These are phyloP conservation scores for Trichomonascus vanleenenianus DNA, from an alignment of 805 yeast genomes.

Conservation along the genomic window DNA sequence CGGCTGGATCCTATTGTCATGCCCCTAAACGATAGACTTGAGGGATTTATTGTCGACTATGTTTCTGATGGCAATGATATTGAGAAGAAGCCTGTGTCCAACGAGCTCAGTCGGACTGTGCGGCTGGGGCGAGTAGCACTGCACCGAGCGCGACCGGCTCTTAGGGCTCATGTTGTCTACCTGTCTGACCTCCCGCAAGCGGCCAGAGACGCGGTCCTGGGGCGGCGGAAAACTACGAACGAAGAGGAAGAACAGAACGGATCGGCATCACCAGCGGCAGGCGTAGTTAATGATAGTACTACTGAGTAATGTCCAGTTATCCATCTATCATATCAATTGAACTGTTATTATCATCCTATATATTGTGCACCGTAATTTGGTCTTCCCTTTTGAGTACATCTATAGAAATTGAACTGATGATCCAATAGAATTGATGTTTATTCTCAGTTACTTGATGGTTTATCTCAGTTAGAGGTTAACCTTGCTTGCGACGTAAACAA, in stretches of 20 bases:
- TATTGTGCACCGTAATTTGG: background rate
- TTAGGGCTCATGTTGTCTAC: background rate
- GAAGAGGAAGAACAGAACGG: background rate
- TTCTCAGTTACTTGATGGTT: too few relatives aligned
- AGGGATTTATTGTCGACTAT: slow-evolving; percentile 35
- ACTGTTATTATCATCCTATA: background rate
- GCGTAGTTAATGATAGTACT: background rate
- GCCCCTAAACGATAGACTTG: slow-evolving; percentile 53
- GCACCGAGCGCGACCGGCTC: background rate
- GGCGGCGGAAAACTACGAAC: background rate
- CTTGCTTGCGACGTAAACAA: too few relatives aligned
- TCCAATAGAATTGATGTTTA: background rate
- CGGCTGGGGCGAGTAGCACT: slow-evolving; percentile 35
- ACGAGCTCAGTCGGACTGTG: slow-evolving; percentile 50
- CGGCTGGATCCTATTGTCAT: slow-evolving; percentile 52
- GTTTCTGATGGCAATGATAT: slow-evolving; percentile 38
- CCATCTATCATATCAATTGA: background rate
- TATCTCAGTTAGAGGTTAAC: too few relatives aligned
- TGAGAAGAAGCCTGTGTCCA: slow-evolving; percentile 38
- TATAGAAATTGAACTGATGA: too few relatives aligned
- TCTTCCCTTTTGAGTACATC: too few relatives aligned
- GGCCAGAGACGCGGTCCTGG: background rate
- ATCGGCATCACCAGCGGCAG: background rate
- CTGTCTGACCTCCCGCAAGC: background rate
- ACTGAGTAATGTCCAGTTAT: background rate